Percentiles rank a stretch among this genome's conserved stretches.
Evolutionary conservation across 768 basidiomycete genomes (phyloP).

Genomic region (Dentipellis fragilis): DNA sequence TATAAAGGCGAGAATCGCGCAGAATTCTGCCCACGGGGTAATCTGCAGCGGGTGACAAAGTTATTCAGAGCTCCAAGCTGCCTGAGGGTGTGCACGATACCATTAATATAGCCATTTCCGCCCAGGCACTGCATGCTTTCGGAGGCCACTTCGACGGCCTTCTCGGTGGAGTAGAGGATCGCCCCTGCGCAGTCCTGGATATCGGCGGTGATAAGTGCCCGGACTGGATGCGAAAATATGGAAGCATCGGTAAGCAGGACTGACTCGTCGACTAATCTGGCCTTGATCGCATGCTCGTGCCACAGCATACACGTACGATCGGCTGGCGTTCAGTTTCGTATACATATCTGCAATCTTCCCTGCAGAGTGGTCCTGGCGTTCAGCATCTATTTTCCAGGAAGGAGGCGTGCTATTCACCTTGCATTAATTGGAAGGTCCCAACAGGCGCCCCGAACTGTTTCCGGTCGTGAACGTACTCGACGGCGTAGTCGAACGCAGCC

Average conservation of each 20-base stretch:
- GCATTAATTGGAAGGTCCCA: constrained; percentile 92
- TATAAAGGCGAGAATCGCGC: constrained; percentile 80
- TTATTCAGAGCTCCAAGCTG: not conserved
- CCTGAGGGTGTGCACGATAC: constrained; percentile 23
- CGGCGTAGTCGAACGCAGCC: constrained; percentile 80
- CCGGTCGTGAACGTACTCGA: constrained; percentile 87
- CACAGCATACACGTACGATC: constrained; percentile 90
- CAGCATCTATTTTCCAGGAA: not conserved
- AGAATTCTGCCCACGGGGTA: constrained; percentile 85
- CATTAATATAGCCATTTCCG: constrained; percentile 94
- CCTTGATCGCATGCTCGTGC: constrained; percentile 81
- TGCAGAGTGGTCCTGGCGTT: constrained; percentile 19
- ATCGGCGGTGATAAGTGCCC: not conserved
- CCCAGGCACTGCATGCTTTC: constrained; percentile 92
- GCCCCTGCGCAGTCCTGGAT: constrained; percentile 88
- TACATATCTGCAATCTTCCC: constrained; percentile 91
- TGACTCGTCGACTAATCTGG: constrained; percentile 65
- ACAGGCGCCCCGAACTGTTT: constrained; percentile 85
- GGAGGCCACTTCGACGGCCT: constrained; percentile 81
- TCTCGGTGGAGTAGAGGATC: constrained; percentile 88
- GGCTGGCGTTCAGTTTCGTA: constrained; percentile 79
- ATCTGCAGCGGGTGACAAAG: constrained; percentile 35
- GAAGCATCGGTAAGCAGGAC: constrained; percentile 17
- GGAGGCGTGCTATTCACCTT: constrained; percentile 47
- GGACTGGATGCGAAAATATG: not conserved